Conservation (phyloP, 2,329 filamentous ascomycete genomes). For the Fusarium gaditjirri region DNA sequence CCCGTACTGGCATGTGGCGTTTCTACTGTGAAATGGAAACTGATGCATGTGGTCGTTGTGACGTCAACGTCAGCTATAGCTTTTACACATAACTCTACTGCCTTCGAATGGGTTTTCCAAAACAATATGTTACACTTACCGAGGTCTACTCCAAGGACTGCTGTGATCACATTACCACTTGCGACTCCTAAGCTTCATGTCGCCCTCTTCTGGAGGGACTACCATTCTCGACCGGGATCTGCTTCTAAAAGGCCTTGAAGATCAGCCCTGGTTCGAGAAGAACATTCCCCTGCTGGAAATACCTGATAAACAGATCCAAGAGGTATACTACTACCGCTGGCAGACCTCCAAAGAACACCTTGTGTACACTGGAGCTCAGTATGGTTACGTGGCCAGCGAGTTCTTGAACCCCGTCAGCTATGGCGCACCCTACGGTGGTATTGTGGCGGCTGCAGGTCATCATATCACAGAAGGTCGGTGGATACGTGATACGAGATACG, state of each 20-base stretch:
- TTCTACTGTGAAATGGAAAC: too few species aligned
- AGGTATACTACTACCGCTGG: slow-evolving; percentile 5
- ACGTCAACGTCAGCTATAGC: neutral
- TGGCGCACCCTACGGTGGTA: neutral
- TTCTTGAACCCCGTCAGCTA: neutral
- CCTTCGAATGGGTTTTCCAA: neutral
- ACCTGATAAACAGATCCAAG: neutral
- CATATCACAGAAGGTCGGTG: neutral
- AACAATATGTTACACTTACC: neutral
- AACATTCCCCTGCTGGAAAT: neutral
- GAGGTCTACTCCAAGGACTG: neutral
- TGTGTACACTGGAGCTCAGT: neutral
- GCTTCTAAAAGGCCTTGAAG: neutral
- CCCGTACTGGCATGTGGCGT: neutral
- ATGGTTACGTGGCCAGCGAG: slow-evolving; percentile 4
- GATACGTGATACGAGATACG: neutral
- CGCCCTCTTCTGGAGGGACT: neutral
- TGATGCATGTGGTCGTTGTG: neutral
- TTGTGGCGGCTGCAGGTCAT: neutral
- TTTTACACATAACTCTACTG: neutral
- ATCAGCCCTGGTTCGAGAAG: neutral
- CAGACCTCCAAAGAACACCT: slow-evolving; percentile 8
- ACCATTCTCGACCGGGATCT: neutral
- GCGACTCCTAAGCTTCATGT: neutral
- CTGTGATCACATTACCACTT: rapidly evolving